These are phyloP conservation scores for Acephala macrosclerotiorum DNA, from an alignment of 2,329 filamentous ascomycete genomes.

Conservation along the genomic window DNA sequence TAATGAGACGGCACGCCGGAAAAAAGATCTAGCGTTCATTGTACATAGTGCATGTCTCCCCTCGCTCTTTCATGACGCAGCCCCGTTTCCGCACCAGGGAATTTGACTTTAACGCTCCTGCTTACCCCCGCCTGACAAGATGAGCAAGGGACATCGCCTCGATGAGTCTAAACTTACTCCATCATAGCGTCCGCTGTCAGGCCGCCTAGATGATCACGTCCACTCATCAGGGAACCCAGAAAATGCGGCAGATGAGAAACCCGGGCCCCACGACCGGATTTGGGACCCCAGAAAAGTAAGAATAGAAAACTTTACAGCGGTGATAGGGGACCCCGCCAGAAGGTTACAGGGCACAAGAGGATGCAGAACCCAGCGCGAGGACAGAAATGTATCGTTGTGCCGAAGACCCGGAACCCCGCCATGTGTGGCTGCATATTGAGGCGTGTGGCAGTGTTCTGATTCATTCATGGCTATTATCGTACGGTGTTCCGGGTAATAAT, in stretches of 20 bases:
- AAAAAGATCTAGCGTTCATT: background rate
- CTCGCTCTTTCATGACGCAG: background rate
- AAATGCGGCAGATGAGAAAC: background rate
- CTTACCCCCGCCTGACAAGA: background rate
- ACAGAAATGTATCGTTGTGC: background rate
- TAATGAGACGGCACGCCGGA: background rate
- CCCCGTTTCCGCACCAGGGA: background rate
- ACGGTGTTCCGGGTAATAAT: background rate
- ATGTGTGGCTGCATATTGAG: slow-evolving; percentile 5
- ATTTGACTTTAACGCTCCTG: background rate
- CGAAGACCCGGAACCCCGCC: slow-evolving; percentile 2
- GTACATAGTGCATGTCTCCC: background rate
- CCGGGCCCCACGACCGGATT: background rate
- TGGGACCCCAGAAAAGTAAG: background rate
- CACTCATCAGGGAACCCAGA: background rate
- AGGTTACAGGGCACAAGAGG: background rate
- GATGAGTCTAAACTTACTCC: background rate
- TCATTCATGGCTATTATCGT: background rate
- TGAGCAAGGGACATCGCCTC: background rate
- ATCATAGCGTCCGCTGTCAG: slow-evolving; percentile 2
- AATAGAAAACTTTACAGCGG: background rate
- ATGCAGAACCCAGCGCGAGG: background rate
- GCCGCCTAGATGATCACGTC: background rate
- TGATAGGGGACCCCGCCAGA: background rate
- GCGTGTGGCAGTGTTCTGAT: slow-evolving; percentile 3